Percentiles rank a stretch among this genome's conserved stretches.
These are phyloP conservation scores for Echinochloa phyllopogon DNA, from an alignment of 176 grass and related monocot genomes.

Conservation along the genomic window DNA sequence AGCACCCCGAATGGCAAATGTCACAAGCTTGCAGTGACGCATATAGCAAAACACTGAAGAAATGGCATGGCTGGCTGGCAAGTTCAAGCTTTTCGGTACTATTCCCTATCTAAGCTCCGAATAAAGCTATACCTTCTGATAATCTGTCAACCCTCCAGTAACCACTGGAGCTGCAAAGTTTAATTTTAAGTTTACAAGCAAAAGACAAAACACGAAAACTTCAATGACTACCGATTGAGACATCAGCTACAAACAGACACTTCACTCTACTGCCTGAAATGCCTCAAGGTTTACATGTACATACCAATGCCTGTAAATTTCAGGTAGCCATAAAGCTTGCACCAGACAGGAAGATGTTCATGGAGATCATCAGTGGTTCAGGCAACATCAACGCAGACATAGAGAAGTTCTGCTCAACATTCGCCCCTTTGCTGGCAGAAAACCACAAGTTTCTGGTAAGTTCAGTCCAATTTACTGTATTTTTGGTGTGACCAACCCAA, in stretches of 20 bases:
- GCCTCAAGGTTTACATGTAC: background rate
- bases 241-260: background rate
- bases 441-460: slow-evolving; percentile 88
- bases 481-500: background rate
- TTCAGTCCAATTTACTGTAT: background rate
- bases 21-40: slow-evolving; percentile 70
- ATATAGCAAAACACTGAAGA: slow-evolving; percentile 81
- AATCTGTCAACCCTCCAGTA: background rate
- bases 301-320: slow-evolving; percentile 11
- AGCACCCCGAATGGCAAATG: slow-evolving; percentile 77
- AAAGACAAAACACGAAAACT: background rate
- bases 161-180: background rate
- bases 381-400: slow-evolving; percentile 72
- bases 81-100: slow-evolving; percentile 86
- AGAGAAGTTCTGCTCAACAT: slow-evolving; percentile 64
- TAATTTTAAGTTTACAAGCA: background rate
- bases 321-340: slow-evolving; percentile 82
- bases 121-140: background rate
- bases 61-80: slow-evolving; percentile 83
- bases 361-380: slow-evolving; percentile 74
- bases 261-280: background rate
- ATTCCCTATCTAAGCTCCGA: slow-evolving; percentile 3
- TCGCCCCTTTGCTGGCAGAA: slow-evolving; percentile 64
- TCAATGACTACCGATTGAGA: background rate
- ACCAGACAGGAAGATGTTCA: slow-evolving; percentile 90